These are phyloP conservation scores for Halophytophthora polymorphica DNA, from an alignment of 352 stramenopile species.

Conservation along the genomic window DNA sequence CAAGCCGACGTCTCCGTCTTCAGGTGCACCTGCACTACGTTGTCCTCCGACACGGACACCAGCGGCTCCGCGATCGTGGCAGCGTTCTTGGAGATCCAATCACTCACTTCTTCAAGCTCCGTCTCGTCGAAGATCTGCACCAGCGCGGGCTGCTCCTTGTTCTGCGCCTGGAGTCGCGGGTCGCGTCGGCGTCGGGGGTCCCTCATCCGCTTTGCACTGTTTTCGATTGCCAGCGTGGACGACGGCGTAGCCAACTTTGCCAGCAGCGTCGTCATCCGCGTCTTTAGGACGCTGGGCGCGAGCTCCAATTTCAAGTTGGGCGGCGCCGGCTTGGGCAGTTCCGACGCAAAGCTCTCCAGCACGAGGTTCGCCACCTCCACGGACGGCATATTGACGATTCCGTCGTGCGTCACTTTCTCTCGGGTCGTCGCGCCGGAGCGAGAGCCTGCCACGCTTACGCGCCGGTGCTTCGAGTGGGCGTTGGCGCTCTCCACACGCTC, in stretches of 20 bases:
- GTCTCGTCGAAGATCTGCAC: conserved; percentile 71
- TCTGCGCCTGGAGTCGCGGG: conserved; percentile 31
- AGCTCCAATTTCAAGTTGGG: conserved; percentile 60
- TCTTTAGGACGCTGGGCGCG: conserved; percentile 70
- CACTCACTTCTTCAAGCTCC: conserved; percentile 54
- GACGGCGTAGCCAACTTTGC: conserved; percentile 70
- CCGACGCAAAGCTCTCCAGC: conserved; percentile 56
- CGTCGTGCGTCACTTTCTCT: conserved; percentile 57
- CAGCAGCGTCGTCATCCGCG: conserved; percentile 55
- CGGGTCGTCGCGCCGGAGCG: conserved; percentile 16
- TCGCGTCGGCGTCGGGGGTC: conserved; percentile 57
- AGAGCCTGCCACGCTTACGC: conserved; percentile 28
- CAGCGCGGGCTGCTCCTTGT: conserved; percentile 47
- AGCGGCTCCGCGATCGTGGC: conserved; percentile 75
- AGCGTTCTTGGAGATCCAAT: conserved; percentile 82
- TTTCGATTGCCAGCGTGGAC: conserved; percentile 69
- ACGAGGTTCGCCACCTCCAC: conserved; percentile 72
- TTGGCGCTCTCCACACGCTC: conserved; percentile 64
- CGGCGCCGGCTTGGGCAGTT: conserved; percentile 47
- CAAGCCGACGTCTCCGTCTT: conserved; percentile 54
- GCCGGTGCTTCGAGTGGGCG: conserved; percentile 42
- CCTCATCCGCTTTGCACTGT: conserved; percentile 61
- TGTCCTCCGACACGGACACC: conserved; percentile 72
- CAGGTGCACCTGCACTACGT: conserved; percentile 71
- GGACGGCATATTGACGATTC: conserved; percentile 74